Conservation (phyloP, 129 eudicot genomes). For the Daucus carota region DH1_v3.0 NC_030383.2:12791501-12792000, state of each 20-base stretch:
- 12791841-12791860: constrained; percentile 51
- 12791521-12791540: constrained; percentile 27
- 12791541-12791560: constrained; percentile 43
- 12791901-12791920: constrained; percentile 30
- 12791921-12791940: constrained; percentile 33
- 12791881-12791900: constrained; percentile 29
- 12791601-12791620: constrained; percentile 48
- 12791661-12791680: constrained; percentile 55
- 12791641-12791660: constrained; percentile 29
- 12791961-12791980: constrained; percentile 45
- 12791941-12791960: constrained; percentile 44
- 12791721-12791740: constrained; percentile 25
- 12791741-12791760: constrained; percentile 25
- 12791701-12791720: constrained; percentile 54
- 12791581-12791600: constrained; percentile 70
- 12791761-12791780: background rate
- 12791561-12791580: constrained; percentile 66
- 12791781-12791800: background rate
- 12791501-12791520: background rate
- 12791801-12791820: background rate
- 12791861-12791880: constrained; percentile 44
- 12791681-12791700: constrained; percentile 57
- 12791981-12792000: constrained; percentile 37
- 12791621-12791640: constrained; percentile 37
- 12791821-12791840: constrained; percentile 25